Percentiles rank a stretch among this genome's conserved stretches.
phyloP scores from a whole-genome alignment of 148 eudicot genomes.

The Nepenthes mirabilis region DNA sequence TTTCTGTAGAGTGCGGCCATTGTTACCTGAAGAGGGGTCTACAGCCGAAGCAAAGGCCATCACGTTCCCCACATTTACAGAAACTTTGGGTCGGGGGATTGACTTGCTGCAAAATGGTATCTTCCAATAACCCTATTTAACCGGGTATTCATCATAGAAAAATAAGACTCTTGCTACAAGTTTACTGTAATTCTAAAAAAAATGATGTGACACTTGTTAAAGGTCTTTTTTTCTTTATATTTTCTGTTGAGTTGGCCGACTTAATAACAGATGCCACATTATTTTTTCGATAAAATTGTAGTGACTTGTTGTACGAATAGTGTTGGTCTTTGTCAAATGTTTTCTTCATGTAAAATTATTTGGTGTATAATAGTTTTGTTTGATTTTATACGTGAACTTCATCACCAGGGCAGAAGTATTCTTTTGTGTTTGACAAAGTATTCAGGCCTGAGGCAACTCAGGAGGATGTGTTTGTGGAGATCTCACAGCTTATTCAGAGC shows the following conservation, averaged over 20 bases:
- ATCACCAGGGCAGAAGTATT: conserved; percentile 64
- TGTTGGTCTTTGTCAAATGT: background rate
- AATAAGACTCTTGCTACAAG: no score
- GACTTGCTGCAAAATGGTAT: conserved; percentile 85
- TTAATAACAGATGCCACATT: no score
- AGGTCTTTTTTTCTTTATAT: no score
- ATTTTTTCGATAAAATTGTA: background rate
- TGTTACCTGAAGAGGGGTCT: conserved; percentile 57
- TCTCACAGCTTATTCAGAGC: conserved; percentile 98
- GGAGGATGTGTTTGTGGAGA: conserved; percentile 87
- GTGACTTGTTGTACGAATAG: background rate
- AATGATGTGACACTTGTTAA: no score
- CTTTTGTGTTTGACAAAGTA: conserved; percentile 81
- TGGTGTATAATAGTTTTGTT: no score
- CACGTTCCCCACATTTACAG: conserved; percentile 57
- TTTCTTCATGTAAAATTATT: no score
- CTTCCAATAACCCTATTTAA: background rate
- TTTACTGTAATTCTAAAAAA: no score
- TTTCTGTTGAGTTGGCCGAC: no score
- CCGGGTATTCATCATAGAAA: no score
- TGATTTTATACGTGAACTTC: background rate
- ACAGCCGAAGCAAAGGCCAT: conserved; percentile 47
- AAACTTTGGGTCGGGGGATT: conserved; percentile 71
- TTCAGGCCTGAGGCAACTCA: conserved; percentile 79
- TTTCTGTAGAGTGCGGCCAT: conserved; percentile 90